phyloP scores from a whole-genome alignment of 2,329 filamentous ascomycete genomes.

The Aquanectria penicillioides region DNA sequence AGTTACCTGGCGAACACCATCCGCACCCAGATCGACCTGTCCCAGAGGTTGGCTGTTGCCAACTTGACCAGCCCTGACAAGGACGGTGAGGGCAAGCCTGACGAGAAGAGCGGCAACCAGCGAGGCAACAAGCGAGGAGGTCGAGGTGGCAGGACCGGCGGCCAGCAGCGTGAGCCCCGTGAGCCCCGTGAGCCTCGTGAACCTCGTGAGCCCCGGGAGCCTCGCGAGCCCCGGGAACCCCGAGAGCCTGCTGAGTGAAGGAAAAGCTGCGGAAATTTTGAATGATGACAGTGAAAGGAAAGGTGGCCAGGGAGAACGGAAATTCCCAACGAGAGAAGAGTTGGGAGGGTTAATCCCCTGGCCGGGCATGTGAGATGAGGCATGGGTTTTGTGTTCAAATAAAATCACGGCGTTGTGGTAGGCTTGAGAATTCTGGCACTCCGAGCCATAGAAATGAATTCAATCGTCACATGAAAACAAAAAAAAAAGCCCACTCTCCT shows the following conservation, averaged over 20 bases:
- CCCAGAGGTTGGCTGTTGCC: conserved; percentile 90
- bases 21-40: conserved; percentile 97
- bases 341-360: conserved; percentile 30
- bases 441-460: conserved; percentile 48
- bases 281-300: not conserved
- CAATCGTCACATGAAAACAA: conserved; percentile 43
- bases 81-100: conserved; percentile 59
- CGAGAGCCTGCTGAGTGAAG: conserved; percentile 49
- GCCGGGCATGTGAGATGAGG: conserved; percentile 42
- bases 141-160: conserved; percentile 61
- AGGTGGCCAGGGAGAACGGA: conserved; percentile 32
- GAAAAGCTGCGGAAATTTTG: not conserved
- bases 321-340: conserved; percentile 32
- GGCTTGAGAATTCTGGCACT: conserved; percentile 46
- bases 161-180: conserved; percentile 61
- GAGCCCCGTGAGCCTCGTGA: too few species aligned
- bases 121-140: conserved; percentile 62
- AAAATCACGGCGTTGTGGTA: conserved; percentile 52
- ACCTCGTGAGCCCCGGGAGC: conserved; percentile 65
- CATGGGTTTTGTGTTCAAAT: conserved; percentile 47
- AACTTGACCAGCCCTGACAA: conserved; percentile 65
- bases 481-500: conserved; percentile 27
- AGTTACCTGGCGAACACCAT: conserved; percentile 99
- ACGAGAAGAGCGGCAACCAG: conserved; percentile 55
- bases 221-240: conserved; percentile 59